phyloP scores from a whole-genome alignment of 371 early-diverging fungal genomes.

The Umbelopsis sp. region DNA sequence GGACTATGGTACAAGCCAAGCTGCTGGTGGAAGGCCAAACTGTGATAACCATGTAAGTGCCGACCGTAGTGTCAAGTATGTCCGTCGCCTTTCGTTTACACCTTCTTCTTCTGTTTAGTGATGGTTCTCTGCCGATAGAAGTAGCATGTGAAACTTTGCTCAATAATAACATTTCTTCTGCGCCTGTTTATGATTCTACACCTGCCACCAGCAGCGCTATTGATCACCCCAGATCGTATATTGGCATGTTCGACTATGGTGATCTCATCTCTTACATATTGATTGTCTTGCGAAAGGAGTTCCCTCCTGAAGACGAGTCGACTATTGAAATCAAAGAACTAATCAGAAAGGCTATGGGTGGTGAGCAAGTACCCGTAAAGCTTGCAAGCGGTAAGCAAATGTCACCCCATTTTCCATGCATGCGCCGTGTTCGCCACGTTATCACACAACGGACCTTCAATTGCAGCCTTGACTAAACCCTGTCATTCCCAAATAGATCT shows the following conservation, averaged over 20 bases:
- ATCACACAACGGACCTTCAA: conserved; percentile 8
- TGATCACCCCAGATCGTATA: conserved; percentile 47
- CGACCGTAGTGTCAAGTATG: not conserved
- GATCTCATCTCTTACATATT: conserved; percentile 64
- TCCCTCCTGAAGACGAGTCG: conserved; percentile 29
- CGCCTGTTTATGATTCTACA: conserved; percentile 73
- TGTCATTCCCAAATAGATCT: conserved; percentile 49
- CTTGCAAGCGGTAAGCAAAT: conserved; percentile 55
- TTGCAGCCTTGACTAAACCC: not conserved
- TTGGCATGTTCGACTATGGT: conserved; percentile 89
- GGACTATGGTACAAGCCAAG: conserved; percentile 59
- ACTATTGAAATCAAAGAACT: conserved; percentile 62
- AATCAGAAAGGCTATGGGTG: conserved; percentile 56
- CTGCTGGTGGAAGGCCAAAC: conserved; percentile 52
- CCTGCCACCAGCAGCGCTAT: conserved; percentile 21
- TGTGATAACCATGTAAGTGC: conserved; percentile 58
- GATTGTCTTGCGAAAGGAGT: conserved; percentile 37
- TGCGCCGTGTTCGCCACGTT: not conserved
- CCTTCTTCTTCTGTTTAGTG: conserved; percentile 25
- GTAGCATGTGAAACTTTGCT: conserved; percentile 50
- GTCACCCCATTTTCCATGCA: conserved; percentile 1
- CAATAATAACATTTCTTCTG: conserved; percentile 62
- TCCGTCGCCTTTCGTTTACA: not conserved
- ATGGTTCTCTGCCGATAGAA: conserved; percentile 48
- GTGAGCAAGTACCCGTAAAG: conserved; percentile 67